Conservation (phyloP, 164 flowering plant species). For the Aristolochia californica region DNA sequence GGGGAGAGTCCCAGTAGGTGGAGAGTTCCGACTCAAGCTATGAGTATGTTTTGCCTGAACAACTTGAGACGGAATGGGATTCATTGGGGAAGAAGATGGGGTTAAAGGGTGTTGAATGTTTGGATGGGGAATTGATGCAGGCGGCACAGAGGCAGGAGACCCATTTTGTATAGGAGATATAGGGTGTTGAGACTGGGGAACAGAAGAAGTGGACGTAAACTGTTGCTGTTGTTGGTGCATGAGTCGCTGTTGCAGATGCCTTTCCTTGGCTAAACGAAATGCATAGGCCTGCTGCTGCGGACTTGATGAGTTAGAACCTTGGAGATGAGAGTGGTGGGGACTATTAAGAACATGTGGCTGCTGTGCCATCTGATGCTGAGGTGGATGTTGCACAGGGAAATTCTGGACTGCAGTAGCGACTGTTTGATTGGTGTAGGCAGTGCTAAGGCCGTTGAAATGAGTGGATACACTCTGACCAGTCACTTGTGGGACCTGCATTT, state of each 20-base stretch:
- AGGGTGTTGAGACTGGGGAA: conserved; percentile 46
- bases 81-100: conserved; percentile 45
- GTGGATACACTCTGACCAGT: conserved; percentile 42
- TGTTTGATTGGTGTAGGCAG: conserved; percentile 59
- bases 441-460: conserved; percentile 45
- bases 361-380: conserved; percentile 54
- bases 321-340: conserved; percentile 59
- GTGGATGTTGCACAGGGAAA: conserved; percentile 55
- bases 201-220: conserved; percentile 11
- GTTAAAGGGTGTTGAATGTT: conserved; percentile 20
- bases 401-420: conserved; percentile 44
- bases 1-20: conserved; percentile 26
- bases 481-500: conserved; percentile 62
- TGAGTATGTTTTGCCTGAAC: conserved; percentile 55
- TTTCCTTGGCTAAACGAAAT: conserved; percentile 57
- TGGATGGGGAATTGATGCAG: conserved; percentile 29
- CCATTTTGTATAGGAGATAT: conserved; percentile 49
- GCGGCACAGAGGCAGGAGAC: conserved; percentile 20
- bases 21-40: conserved; percentile 34
- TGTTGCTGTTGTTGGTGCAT: conserved; percentile 42
- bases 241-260: conserved; percentile 50
- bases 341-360: conserved; percentile 43
- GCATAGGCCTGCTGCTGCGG: conserved; percentile 58
- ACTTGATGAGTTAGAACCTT: conserved; percentile 37
- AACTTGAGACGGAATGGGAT: conserved; percentile 42